Evolutionary conservation across 768 basidiomycete genomes (phyloP).

Genomic region (Lentinula guzmanii): DNA sequence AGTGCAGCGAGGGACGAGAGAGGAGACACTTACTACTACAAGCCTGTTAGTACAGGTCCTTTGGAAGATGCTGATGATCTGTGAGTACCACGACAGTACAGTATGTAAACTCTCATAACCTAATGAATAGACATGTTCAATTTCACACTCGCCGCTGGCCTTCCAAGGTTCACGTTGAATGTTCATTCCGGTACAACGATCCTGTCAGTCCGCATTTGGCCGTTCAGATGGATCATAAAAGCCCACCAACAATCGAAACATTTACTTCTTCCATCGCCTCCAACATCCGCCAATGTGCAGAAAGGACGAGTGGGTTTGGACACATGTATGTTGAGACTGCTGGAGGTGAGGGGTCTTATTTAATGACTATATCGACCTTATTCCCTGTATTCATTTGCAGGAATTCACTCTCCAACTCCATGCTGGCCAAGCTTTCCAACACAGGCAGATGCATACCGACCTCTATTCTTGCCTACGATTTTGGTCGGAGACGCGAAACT

Average conservation of each 20-base stretch:
- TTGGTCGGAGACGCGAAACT: slow-evolving; percentile 85
- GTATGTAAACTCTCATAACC: too few relatives aligned
- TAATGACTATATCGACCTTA: too few relatives aligned
- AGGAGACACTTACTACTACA: slow-evolving; percentile 57
- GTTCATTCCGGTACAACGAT: slow-evolving; percentile 78
- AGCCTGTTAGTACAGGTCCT: slow-evolving; percentile 90
- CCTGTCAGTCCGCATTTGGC: slow-evolving; percentile 95
- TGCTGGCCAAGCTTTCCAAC: slow-evolving; percentile 52
- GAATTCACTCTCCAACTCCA: slow-evolving; percentile 86
- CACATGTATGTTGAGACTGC: slow-evolving; percentile 91
- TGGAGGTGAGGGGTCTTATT: slow-evolving; percentile 60
- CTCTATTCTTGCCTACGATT: slow-evolving; percentile 81
- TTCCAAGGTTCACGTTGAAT: slow-evolving; percentile 49
- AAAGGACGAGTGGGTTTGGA: slow-evolving; percentile 19
- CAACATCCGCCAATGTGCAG: slow-evolving; percentile 54
- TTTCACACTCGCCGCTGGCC: slow-evolving; percentile 38
- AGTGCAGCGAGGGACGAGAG: slow-evolving; percentile 40
- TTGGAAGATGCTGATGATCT: slow-evolving; percentile 76
- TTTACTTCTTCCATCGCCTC: slow-evolving; percentile 59
- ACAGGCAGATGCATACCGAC: slow-evolving; percentile 82
- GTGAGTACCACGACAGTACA: slow-evolving; percentile 34
- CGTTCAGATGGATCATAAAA: slow-evolving; percentile 37
- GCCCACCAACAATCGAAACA: slow-evolving; percentile 58
- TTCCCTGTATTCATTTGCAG: slow-evolving; percentile 28
- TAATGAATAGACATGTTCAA: slow-evolving; percentile 53